Conservation (phyloP, 148 eudicot species). For the Chenopodium suecicum region DNA sequence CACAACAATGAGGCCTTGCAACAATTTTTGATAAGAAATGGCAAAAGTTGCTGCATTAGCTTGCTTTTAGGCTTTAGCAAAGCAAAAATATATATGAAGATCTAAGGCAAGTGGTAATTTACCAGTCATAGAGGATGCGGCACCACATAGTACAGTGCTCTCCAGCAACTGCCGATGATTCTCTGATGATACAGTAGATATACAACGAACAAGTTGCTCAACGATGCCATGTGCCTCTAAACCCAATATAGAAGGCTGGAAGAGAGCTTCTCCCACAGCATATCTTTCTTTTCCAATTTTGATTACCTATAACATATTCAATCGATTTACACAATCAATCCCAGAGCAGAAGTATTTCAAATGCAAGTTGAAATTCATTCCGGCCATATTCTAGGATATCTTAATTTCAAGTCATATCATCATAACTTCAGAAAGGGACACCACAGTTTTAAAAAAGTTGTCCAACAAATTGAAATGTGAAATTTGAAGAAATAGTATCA, state of each 20-base stretch:
- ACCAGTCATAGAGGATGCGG: constrained; percentile 77
- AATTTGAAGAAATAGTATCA: background rate
- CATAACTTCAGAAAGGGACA: background rate
- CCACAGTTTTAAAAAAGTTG: background rate
- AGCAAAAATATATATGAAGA: background rate
- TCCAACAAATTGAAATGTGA: background rate
- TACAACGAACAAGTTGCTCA: constrained; percentile 92
- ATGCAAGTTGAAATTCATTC: background rate
- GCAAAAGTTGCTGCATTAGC: background rate
- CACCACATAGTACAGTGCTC: constrained; percentile 96
- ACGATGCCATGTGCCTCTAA: constrained; percentile 89
- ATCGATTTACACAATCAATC: background rate
- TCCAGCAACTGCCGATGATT: constrained; percentile 93
- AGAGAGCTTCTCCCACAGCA: constrained; percentile 90
- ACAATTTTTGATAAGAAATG: background rate
- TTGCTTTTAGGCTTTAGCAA: background rate
- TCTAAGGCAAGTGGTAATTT: constrained; percentile 18
- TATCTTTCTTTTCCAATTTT: constrained; percentile 75
- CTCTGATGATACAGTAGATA: constrained; percentile 83
- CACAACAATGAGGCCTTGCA: background rate
- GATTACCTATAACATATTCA: constrained; percentile 56
- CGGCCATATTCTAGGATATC: background rate
- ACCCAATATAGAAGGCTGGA: constrained; percentile 80
- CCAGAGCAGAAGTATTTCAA: background rate
- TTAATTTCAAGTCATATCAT: background rate